These are phyloP conservation scores for Leishmania braziliensis DNA, from an alignment of 208 protist species.

Conservation along the genomic window DNA sequence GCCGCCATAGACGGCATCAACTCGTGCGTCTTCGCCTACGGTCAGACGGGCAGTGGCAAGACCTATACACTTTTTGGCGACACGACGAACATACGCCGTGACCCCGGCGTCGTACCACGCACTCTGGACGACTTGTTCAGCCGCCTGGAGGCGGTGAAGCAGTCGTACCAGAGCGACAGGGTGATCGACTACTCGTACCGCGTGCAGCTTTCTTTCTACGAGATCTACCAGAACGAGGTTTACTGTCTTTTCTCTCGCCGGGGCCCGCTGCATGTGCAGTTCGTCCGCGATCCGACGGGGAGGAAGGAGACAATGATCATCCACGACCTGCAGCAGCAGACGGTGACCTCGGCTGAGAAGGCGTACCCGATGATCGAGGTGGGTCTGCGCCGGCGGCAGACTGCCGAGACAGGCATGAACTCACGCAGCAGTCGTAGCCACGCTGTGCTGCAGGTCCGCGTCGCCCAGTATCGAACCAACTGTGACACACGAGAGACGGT, in stretches of 20 bases:
- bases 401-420: constrained; percentile 94
- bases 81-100: constrained; percentile 48
- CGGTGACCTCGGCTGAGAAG: constrained; percentile 52
- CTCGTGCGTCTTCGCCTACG: constrained; percentile 25
- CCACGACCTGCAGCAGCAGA: constrained; percentile 61
- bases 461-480: constrained; percentile 66
- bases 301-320: constrained; percentile 73
- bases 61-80: constrained; percentile 65
- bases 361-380: constrained; percentile 75
- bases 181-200: constrained; percentile 63
- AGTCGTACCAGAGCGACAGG: constrained; percentile 27
- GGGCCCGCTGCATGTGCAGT: constrained; percentile 68
- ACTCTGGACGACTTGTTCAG: constrained; percentile 68
- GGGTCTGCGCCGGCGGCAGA: constrained; percentile 82
- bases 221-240: constrained; percentile 85
- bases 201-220: constrained; percentile 74
- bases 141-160: constrained; percentile 53
- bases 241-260: constrained; percentile 75
- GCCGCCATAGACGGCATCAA: constrained; percentile 87
- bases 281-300: constrained; percentile 42
- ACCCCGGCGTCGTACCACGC: constrained; percentile 78
- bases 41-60: constrained; percentile 17
- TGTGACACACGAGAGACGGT: constrained; percentile 60
- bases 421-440: constrained; percentile 69
- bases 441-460: constrained; percentile 89